Conservation (phyloP, 352 stramenopile species). For the Pythium diclinum region DNA sequence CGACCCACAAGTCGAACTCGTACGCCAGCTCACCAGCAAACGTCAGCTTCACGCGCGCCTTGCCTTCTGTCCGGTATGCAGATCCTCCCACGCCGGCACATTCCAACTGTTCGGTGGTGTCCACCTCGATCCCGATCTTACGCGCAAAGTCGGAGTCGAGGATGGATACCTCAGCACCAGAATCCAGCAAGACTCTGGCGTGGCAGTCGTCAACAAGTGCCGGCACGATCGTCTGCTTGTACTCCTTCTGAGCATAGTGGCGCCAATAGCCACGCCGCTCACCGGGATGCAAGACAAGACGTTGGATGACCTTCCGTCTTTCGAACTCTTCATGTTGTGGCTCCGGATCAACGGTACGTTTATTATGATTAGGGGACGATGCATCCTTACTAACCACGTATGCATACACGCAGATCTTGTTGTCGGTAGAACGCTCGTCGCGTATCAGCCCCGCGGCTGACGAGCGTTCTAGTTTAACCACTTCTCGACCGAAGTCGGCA, state of each 20-base stretch:
- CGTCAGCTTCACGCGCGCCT: slow-evolving; percentile 16
- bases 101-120: background rate
- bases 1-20: slow-evolving; percentile 14
- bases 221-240: slow-evolving; percentile 25
- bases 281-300: slow-evolving; percentile 17
- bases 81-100: slow-evolving; percentile 10
- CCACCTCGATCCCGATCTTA: slow-evolving; percentile 15
- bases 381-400: too few species aligned
- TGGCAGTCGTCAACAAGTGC: slow-evolving; percentile 22
- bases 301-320: slow-evolving; percentile 3
- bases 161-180: slow-evolving; percentile 22
- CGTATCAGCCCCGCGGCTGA: slow-evolving; percentile 5
- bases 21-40: slow-evolving; percentile 15
- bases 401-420: slow-evolving; percentile 6
- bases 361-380: too few species aligned
- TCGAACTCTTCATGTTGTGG: slow-evolving; percentile 12
- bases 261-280: slow-evolving; percentile 28
- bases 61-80: slow-evolving; percentile 4
- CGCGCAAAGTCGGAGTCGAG: slow-evolving; percentile 21
- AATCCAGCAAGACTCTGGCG: slow-evolving; percentile 25
- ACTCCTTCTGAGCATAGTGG: slow-evolving; percentile 23
- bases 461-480: slow-evolving; percentile 18
- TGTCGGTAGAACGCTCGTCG: slow-evolving; percentile 15
- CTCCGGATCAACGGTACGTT: too few species aligned
- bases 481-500: slow-evolving; percentile 11